Evolutionary conservation across 495 filamentous ascomycete genomes (phyloP), one percentile per base, ranked within the genome.

Genomic region (Aspergillus nidulans): DNA sequence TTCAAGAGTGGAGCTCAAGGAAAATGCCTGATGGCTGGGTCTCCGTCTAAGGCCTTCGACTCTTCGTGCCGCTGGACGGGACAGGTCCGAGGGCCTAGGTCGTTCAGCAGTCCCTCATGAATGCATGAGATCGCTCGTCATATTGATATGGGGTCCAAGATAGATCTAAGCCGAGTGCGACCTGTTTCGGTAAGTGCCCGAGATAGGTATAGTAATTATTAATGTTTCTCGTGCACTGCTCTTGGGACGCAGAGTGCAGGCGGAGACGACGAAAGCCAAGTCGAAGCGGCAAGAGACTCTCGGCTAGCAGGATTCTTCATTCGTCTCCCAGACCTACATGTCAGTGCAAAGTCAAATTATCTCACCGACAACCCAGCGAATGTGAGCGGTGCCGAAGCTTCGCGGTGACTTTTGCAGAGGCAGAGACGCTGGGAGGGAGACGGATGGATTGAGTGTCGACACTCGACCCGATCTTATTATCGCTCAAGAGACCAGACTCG

Each of bases 261-360:
- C 30, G 15, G 30, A 34, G 36, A 52, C 18, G 24, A 26, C 25
- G 38, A 4, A 13, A n/a, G 13, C 36, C 38, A 53, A 26, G 50
- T 32, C 43, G 26, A 52, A 18, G 34, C 41, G 42, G 44, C 34
- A 19, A 36, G n/a, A 32, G 30, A 45, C 41, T 46, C 38, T 38
- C 19, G 40, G 16, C 12, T 1, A 24, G 45, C 12, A 23, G 18
- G 9, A 13, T 44, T 44, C 19, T 44, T 23, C 10, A 41, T 30
- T 49, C 32, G 30, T 55, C 52, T n/a, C n/a, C n/a, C n/a, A n/a
- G 49, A 30, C 25, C 20, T 41, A 42, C 44, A 13, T 16, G 30
- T 21, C 9, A 49, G 16, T 6, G 32, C 3, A 55, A 55, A 55
- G 45, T 55, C 34, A 42, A 55, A 49, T 40, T 28, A 46, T 46